These are phyloP conservation scores for Chlorella sp. DNA, from an alignment of 139 green algal species.

Conservation along the genomic window DNA sequence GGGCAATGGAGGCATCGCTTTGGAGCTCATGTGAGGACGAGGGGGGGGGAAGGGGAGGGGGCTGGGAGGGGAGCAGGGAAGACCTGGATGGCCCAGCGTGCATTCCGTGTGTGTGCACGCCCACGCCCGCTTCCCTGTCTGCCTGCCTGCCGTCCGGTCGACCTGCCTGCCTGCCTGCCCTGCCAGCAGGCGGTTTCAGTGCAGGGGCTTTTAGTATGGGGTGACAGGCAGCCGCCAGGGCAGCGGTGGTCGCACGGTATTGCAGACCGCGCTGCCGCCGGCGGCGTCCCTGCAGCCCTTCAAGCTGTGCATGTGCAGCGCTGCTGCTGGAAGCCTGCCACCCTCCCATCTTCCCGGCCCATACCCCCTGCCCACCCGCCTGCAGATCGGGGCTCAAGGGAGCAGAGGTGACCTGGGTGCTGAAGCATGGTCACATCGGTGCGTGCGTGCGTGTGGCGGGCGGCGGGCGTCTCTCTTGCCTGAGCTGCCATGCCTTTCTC, in stretches of 20 bases:
- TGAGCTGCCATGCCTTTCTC: too few species aligned
- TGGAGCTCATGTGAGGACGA: constrained; percentile 72
- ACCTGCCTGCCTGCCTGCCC: constrained; percentile 25
- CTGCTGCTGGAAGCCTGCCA: background rate
- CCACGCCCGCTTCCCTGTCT: background rate
- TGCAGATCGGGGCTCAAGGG: constrained; percentile 46
- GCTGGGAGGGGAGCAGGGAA: too few species aligned
- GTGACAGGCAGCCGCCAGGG: too few species aligned
- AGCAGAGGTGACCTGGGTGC: constrained; percentile 79
- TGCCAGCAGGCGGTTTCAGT: background rate
- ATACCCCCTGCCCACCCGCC: background rate
- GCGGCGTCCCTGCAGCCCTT: too few species aligned
- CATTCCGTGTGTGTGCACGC: background rate
- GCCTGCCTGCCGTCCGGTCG: constrained; percentile 25
- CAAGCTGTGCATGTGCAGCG: background rate
- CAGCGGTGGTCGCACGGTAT: background rate
- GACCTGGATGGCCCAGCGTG: background rate
- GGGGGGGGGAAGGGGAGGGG: background rate
- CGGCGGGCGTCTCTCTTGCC: too few species aligned
- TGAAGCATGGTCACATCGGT: constrained; percentile 81
- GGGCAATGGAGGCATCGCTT: constrained; percentile 90
- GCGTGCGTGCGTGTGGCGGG: background rate
- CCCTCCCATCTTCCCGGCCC: background rate
- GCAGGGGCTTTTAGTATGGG: background rate
- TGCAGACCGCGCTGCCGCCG: too few species aligned